These are phyloP conservation scores for Dendrothele bispora DNA, from an alignment of 768 basidiomycete genomes.

Conservation along the genomic window DNA sequence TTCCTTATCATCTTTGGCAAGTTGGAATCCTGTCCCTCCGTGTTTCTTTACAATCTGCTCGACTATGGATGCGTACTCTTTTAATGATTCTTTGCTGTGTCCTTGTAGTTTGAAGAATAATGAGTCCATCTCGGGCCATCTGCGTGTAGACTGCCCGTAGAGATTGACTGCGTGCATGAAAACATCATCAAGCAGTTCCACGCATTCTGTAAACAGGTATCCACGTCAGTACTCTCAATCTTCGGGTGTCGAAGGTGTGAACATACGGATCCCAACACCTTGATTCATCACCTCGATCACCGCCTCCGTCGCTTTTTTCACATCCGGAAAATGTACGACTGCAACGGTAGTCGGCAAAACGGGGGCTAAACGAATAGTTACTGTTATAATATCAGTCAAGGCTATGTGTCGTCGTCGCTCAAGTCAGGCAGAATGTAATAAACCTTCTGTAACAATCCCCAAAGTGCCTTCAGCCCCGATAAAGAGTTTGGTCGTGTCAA, in stretches of 20 bases:
- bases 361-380: constrained; percentile 81
- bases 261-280: constrained; percentile 76
- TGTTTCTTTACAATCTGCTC: constrained; percentile 59
- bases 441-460: constrained; percentile 88
- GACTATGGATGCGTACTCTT: constrained; percentile 61
- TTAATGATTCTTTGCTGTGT: constrained; percentile 54
- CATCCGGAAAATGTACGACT: constrained; percentile 76
- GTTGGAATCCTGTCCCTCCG: constrained; percentile 64
- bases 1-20: constrained; percentile 64
- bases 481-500: constrained; percentile 82
- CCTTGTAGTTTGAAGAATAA: constrained; percentile 91
- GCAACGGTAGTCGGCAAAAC: constrained; percentile 82
- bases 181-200: constrained; percentile 76
- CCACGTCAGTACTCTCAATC: no score
- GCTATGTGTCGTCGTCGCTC: background rate
- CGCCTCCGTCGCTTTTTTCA: constrained; percentile 72
- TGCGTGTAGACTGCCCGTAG: constrained; percentile 50
- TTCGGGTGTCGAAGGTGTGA: constrained; percentile 3
- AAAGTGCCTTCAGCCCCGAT: constrained; percentile 83
- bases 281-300: constrained; percentile 70
- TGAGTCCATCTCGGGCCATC: constrained; percentile 64
- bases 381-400: constrained; percentile 31
- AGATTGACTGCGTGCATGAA: constrained; percentile 66
- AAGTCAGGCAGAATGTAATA: background rate
- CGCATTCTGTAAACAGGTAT: constrained; percentile 61